Evolutionary conservation across 2,329 filamentous ascomycete genomes (phyloP).

Genomic region (Xylariales sp.): DNA sequence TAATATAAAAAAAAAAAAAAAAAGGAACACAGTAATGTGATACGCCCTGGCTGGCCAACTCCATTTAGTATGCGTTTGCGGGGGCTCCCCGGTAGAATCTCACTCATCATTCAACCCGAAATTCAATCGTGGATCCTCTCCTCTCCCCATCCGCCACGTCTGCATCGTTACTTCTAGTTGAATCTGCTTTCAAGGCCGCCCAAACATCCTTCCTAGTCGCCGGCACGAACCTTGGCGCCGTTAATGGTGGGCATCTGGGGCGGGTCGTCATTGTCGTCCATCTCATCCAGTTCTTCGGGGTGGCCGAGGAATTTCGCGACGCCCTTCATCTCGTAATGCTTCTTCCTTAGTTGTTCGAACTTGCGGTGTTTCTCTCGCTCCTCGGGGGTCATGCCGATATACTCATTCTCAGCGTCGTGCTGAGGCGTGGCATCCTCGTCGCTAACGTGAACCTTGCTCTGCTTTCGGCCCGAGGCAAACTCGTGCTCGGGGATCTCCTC

Average conservation of each 20-base stretch:
- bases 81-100: neutral
- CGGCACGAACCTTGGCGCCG: constrained; percentile 44
- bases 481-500: constrained; percentile 69
- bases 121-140: neutral
- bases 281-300: constrained; percentile 72
- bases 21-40: constrained; percentile 17
- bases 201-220: constrained; percentile 37
- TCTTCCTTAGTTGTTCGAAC: constrained; percentile 93
- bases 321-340: constrained; percentile 98
- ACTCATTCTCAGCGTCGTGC: constrained; percentile 69
- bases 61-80: constrained; percentile 35
- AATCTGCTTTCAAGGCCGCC: neutral
- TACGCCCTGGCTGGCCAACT: constrained; percentile 37
- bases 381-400: constrained; percentile 70
- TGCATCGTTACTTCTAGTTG: no score
- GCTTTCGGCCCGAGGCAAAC: constrained; percentile 53
- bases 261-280: constrained; percentile 59
- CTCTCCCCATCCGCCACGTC: no score
- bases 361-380: constrained; percentile 90
- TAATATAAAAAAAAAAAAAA: constrained; percentile 13
- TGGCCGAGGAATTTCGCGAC: constrained; percentile 88
- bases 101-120: constrained; percentile 11
- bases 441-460: constrained; percentile 83
- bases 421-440: constrained; percentile 63
- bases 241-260: constrained; percentile 52